phyloP scores from a whole-genome alignment of 2,329 filamentous ascomycete species.

The Xylariaceae sp. region DNA sequence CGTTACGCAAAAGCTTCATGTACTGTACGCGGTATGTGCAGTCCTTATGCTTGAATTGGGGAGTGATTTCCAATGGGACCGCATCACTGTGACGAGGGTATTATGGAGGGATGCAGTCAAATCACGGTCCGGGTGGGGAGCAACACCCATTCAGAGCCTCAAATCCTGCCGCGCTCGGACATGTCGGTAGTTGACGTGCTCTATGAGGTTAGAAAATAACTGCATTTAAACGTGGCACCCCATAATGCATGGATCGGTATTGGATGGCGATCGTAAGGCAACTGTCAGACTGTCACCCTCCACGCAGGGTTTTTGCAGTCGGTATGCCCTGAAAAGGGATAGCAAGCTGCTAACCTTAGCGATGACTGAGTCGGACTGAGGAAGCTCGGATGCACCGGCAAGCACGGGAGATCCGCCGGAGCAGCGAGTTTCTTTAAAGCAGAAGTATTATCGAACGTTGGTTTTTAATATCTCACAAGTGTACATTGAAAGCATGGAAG shows the following conservation, averaged over 20 bases:
- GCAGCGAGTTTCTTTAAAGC: not conserved
- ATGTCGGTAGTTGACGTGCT: constrained; percentile 24
- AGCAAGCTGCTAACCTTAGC: not conserved
- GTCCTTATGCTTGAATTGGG: too few relatives aligned
- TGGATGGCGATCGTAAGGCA: constrained; percentile 5
- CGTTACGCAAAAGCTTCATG: constrained; percentile 17
- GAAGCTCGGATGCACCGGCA: constrained; percentile 2
- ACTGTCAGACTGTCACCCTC: constrained; percentile 2
- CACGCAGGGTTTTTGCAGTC: not conserved
- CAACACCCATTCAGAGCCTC: constrained; percentile 23
- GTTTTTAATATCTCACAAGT: too few relatives aligned
- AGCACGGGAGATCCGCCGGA: not conserved
- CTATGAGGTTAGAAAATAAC: not conserved
- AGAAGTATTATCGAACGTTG: too few relatives aligned
- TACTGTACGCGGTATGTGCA: too few relatives aligned
- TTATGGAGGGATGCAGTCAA: too few relatives aligned
- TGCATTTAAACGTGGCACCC: constrained; percentile 11
- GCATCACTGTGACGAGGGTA: not conserved
- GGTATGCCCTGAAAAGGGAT: not conserved
- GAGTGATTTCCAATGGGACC: too few relatives aligned
- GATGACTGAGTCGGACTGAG: not conserved
- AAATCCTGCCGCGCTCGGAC: constrained; percentile 3
- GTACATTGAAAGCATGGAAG: too few relatives aligned
- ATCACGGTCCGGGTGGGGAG: constrained; percentile 14
- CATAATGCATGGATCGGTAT: constrained; percentile 12